These are phyloP conservation scores for Kluyveromyces siamensis DNA, from an alignment of 805 yeast genomes.

Conservation along the genomic window DNA sequence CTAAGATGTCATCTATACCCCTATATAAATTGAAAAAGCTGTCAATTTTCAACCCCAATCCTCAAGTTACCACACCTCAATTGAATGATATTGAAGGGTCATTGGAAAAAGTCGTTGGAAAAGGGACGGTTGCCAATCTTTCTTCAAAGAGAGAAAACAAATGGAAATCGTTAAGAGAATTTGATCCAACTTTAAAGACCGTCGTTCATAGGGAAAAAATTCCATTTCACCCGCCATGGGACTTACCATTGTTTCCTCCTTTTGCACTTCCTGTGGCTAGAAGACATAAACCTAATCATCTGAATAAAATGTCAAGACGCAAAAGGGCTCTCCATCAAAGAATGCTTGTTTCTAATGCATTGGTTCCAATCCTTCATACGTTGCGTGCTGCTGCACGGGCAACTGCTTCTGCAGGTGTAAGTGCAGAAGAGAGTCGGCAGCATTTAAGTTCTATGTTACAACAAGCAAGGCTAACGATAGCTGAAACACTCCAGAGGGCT, in stretches of 20 bases:
- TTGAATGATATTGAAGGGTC: conserved; percentile 19
- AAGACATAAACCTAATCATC: conserved; percentile 10
- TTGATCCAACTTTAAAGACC: conserved; percentile 17
- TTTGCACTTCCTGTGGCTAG: conserved; percentile 23
- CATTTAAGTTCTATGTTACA: conserved; percentile 23
- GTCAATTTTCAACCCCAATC: conserved; percentile 19
- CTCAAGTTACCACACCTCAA: conserved; percentile 2
- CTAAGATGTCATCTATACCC: conserved; percentile 15
- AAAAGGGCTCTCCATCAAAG: conserved; percentile 6
- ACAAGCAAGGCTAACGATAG: conserved; percentile 24
- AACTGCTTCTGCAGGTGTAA: conserved; percentile 26
- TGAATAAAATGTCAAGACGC: conserved; percentile 2
- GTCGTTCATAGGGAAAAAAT: conserved; percentile 23
- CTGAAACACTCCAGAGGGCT: conserved; percentile 15
- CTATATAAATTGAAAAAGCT: conserved; percentile 18
- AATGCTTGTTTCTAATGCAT: conserved; percentile 17
- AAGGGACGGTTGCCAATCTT: conserved; percentile 1
- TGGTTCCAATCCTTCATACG: conserved; percentile 25
- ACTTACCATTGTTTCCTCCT: conserved; percentile 25
- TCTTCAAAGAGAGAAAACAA: conserved; percentile 4
- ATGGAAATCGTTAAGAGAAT: conserved; percentile 2
- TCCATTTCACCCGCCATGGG: conserved; percentile 29
- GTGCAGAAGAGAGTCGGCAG: conserved; percentile 24
- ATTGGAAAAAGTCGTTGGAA: conserved; percentile 7
- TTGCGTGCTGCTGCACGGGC: conserved; percentile 28